Evolutionary conservation across 345 rosid species (phyloP).

Genomic region (Eutrema japonicum): DNA sequence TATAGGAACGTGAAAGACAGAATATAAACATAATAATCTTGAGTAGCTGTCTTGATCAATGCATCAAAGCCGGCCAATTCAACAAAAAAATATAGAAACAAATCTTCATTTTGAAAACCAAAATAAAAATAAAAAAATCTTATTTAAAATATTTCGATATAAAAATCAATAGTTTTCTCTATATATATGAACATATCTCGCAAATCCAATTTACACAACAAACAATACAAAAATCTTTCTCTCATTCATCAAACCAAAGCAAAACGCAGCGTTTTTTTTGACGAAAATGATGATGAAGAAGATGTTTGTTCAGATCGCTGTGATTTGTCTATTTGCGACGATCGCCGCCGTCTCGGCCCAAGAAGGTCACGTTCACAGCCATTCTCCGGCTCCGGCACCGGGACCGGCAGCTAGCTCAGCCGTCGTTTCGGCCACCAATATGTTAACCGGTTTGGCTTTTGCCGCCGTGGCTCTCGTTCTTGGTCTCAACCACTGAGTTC

Average conservation of each 20-base stretch:
- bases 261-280: not conserved
- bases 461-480: constrained; percentile 40
- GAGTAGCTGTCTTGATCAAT: constrained; percentile 36
- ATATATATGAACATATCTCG: constrained; percentile 33
- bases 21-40: constrained; percentile 24
- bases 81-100: constrained; percentile 16
- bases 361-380: constrained; percentile 38
- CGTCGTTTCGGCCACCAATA: constrained; percentile 36
- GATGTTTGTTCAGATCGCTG: constrained; percentile 42
- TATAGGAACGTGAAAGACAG: constrained; percentile 29
- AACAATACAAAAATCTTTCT: constrained; percentile 27
- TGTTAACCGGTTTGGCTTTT: constrained; percentile 41
- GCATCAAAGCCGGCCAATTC: constrained; percentile 39
- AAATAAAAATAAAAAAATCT: not conserved
- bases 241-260: constrained; percentile 31
- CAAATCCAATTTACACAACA: constrained; percentile 16
- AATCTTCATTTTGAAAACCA: constrained; percentile 17
- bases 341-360: constrained; percentile 40
- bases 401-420: constrained; percentile 33
- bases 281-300: constrained; percentile 40
- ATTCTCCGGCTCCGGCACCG: constrained; percentile 36
- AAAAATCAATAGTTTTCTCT: not conserved
- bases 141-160: constrained; percentile 11
- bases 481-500: constrained; percentile 40
- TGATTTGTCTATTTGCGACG: constrained; percentile 39